Evolutionary conservation across 2,329 filamentous ascomycete species (phyloP), one percentile per base, ranked within the genome.

Genomic region (Thielaviopsis punctulata): DNA sequence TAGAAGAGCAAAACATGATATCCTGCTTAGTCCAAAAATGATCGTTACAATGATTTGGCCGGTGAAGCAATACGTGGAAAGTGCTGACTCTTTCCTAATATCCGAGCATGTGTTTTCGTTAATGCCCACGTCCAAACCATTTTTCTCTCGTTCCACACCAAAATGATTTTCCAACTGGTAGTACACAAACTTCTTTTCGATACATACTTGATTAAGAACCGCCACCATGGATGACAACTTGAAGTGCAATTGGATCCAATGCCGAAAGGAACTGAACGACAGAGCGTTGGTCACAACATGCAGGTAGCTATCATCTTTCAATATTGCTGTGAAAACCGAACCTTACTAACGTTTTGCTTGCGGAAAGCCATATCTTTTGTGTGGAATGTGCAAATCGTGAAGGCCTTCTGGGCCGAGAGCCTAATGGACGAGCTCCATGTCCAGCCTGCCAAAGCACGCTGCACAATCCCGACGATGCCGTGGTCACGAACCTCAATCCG

Each of bases 231-330:
- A 94, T 54, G 77, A 82, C 55, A 68, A 72, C 21, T 69, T 95
- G 22, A 76, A 78, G 33, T 95, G 90, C 70, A 95, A 95, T 63
- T 76, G 79, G 24, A 71, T 89, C 33, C 83, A 80, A 56, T 95
- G 90, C 61, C 77, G 86, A 46, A 70, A 69, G 41, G 76, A 81
- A 57, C 73, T 95, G 30, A 72, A 69, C 30, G 79, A 84, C 41
- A 73, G 75, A 56, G 89, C 87, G 10, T 73, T 95, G 1, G 86
- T 95, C 30, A 95, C 89, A 4, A 92, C 85, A 13, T 96, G 89
- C 77, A 87, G 84, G 86, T 85, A 49, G 24, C 19, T 19, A 3
- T 4, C n/a, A n/a, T n/a, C n/a, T 41, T 19, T 19, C 7, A n/a
- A 3, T 39, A 6, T n/a, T 15, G 13, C 13, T 2, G 10, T 27